Base-by-base conservation (phyloP, 1,139 yeast genomes). In the Saccharomyces hybrid region DNA sequence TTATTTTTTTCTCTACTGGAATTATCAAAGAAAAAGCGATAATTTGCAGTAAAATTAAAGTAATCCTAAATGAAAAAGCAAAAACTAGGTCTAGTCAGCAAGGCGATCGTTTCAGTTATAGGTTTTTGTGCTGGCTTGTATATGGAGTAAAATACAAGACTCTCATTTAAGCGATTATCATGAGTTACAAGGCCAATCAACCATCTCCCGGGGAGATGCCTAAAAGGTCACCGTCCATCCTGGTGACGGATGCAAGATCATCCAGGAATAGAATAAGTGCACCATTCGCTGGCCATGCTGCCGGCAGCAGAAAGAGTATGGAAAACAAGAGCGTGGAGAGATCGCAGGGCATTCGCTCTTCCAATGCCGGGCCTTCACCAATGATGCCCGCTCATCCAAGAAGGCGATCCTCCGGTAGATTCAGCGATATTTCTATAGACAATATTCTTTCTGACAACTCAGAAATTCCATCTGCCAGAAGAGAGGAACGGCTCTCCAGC, bases 191-290 rank as follows among this genome's bases (percentile, higher is more conserved):
- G 24, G 49, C 41, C 24, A 51, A 52, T 21, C 47, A 21, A 19
- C 31, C 31, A 28, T 21, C 34, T 48, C 26, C 41, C 4, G 49
- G 49, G 41, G 46, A 50, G n/a, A 58, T 67, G 64, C 61, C 71
- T 1, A 64, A 64, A 50, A 74, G 97, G 63, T 87, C 97, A 28
- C 97, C 98, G 5, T 88, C 97, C 1, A 91, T 91, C 66, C 76
- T 91, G 54, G 98, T 91, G 42, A 91, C 97, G 0, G 98, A 91
- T 72, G 82, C 87, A 2, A 76, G 98, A 59, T 80, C 82, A 53
- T 78, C 81, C 52, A 78, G 79, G 24, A 78, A 79, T 55, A 81
- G 86, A 9, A 75, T 82, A 16, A 73, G 88, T 55, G 97, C 97
- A 0, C 97, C 97, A 2, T 90, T 90, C 78, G 97, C 95, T 2